Percentiles rank a stretch among this genome's conserved stretches.
Conservation (phyloP, 2,329 filamentous ascomycete genomes). For the Trichoderma sp. region DNA sequence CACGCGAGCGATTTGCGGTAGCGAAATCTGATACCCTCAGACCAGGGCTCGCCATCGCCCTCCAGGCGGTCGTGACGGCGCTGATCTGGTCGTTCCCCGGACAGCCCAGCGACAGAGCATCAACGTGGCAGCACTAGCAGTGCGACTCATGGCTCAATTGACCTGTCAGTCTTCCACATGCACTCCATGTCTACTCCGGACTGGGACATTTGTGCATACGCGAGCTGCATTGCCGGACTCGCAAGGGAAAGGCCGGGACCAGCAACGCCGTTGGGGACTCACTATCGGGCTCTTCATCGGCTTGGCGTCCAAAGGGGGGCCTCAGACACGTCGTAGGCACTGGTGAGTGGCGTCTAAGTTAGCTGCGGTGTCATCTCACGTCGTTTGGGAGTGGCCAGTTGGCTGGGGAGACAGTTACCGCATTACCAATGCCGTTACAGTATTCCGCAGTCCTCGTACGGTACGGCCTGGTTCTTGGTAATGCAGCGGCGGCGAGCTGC, state of each 20-base stretch:
- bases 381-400: neutral
- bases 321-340: neutral
- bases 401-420: neutral
- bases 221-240: neutral
- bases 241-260: neutral
- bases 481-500: neutral
- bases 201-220: neutral
- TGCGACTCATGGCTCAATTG: neutral
- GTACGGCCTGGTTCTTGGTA: neutral
- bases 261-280: neutral
- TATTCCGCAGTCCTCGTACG: neutral
- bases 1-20: slow-evolving; percentile 20
- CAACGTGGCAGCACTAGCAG: neutral
- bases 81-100: neutral
- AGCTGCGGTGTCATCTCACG: neutral
- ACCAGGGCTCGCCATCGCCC: neutral
- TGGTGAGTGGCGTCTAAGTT: neutral
- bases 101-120: neutral
- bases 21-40: slow-evolving; percentile 18
- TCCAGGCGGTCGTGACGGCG: neutral
- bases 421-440: neutral
- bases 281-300: neutral
- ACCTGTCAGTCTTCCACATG: neutral
- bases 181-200: neutral
- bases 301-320: neutral